Evolutionary conservation across 495 filamentous ascomycete genomes (phyloP).

Genomic region (Venustampulla echinocandica): DNA sequence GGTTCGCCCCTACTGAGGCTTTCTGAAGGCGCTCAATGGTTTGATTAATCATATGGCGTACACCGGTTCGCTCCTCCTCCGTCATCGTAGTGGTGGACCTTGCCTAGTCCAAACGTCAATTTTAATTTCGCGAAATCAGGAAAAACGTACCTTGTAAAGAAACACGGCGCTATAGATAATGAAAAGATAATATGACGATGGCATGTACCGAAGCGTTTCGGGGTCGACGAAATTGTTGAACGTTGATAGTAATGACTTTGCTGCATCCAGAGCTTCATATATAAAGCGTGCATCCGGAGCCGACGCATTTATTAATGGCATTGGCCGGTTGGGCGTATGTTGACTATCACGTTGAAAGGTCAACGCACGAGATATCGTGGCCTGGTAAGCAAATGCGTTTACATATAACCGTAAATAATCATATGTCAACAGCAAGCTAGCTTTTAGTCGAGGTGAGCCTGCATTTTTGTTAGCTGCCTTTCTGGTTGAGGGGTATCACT

Average conservation of each 20-base stretch:
- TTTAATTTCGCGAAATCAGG: neutral
- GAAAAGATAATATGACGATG: conserved; percentile 49
- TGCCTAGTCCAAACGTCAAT: conserved; percentile 10
- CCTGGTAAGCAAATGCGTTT: conserved; percentile 60
- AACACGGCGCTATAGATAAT: conserved; percentile 30
- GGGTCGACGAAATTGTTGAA: conserved; percentile 47
- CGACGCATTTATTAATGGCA: conserved; percentile 31
- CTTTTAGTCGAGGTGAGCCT: conserved; percentile 50
- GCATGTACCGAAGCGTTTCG: conserved; percentile 50
- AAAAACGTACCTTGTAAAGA: conserved; percentile 17
- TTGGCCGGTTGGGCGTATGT: conserved; percentile 25
- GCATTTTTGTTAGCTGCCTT: neutral
- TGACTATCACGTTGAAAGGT: conserved; percentile 39
- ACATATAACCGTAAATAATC: conserved; percentile 58
- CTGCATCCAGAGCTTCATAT: conserved; percentile 55
- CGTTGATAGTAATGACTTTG: conserved; percentile 47
- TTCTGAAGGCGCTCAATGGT: conserved; percentile 22
- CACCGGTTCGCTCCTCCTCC: conserved; percentile 20
- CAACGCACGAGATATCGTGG: conserved; percentile 51
- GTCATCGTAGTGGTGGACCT: conserved; percentile 23
- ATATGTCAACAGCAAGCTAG: conserved; percentile 50
- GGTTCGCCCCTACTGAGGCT: conserved; percentile 18
- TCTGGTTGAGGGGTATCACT: neutral
- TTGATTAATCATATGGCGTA: conserved; percentile 20
- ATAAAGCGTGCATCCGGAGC: conserved; percentile 56